Percentiles rank a stretch among this genome's conserved stretches.
Conservation (phyloP, 371 early-diverging fungal genomes). For the Mortierella sp. region DNA sequence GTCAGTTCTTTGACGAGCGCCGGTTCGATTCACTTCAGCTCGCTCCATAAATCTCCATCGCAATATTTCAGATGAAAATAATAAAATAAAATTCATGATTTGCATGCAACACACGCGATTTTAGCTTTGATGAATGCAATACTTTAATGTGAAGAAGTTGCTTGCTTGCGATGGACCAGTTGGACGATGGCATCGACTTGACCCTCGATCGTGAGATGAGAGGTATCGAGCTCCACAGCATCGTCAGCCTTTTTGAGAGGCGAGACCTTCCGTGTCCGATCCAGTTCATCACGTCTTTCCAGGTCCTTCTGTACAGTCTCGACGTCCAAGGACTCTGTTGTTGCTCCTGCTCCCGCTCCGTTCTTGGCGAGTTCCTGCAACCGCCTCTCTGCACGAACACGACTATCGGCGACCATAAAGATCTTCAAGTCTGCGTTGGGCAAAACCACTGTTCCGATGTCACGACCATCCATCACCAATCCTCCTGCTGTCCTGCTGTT, state of each 20-base stretch:
- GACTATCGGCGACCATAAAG: constrained; percentile 83
- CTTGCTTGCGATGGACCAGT: constrained; percentile 15
- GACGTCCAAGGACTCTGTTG: constrained; percentile 21
- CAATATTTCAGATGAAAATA: not conserved
- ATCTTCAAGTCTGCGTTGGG: constrained; percentile 94
- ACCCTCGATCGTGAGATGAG: constrained; percentile 78
- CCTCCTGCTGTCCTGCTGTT: no score
- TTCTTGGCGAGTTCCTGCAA: constrained; percentile 69
- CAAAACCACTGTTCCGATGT: constrained; percentile 92
- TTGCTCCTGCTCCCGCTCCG: constrained; percentile 29
- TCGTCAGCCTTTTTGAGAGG: constrained; percentile 86
- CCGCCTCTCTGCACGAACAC: constrained; percentile 85
- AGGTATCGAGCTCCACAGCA: constrained; percentile 89
- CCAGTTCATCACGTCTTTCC: constrained; percentile 81
- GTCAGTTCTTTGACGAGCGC: constrained; percentile 66
- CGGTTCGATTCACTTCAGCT: constrained; percentile 71
- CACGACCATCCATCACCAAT: constrained; percentile 95
- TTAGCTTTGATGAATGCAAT: no score
- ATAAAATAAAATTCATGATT: not conserved
- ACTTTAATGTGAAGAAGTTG: not conserved
- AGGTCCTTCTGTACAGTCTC: constrained; percentile 76
- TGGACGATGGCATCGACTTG: constrained; percentile 79
- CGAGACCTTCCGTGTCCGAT: constrained; percentile 80
- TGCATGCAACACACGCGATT: not conserved
- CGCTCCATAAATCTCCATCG: constrained; percentile 58